These are phyloP conservation scores for Fomitopsis pinicola DNA, from an alignment of 1,284 basidiomycete species.

Conservation along the genomic window DNA sequence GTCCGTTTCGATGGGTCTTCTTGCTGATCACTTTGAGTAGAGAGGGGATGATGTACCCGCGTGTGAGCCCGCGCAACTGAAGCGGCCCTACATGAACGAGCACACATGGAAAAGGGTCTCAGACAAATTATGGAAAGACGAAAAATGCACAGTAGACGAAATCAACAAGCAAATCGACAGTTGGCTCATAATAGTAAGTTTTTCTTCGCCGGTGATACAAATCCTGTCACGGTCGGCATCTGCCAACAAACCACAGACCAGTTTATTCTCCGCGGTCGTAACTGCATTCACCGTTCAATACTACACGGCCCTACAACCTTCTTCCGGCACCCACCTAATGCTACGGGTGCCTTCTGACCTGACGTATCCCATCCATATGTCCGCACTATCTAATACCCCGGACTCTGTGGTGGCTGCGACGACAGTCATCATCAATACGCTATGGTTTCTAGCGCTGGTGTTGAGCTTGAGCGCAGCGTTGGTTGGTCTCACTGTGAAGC, in stretches of 20 bases:
- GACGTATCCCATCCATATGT: too few relatives aligned
- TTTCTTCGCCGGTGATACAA: neutral
- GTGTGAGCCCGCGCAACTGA: too few relatives aligned
- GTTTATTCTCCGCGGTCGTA: constrained; percentile 12
- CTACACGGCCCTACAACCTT: constrained; percentile 6
- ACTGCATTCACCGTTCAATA: constrained; percentile 11
- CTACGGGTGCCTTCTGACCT: too few relatives aligned
- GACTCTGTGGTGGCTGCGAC: neutral
- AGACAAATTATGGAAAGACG: too few relatives aligned
- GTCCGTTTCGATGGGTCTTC: too few relatives aligned
- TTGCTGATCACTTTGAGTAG: too few relatives aligned
- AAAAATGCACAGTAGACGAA: too few relatives aligned
- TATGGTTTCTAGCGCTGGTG: constrained; percentile 16
- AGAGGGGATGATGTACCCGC: too few relatives aligned
- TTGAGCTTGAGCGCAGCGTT: constrained; percentile 12
- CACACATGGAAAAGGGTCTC: too few relatives aligned
- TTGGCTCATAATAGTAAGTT: neutral
- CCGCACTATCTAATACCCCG: neutral
- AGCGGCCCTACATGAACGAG: too few relatives aligned
- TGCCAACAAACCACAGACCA: neutral
- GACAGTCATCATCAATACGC: constrained; percentile 2
- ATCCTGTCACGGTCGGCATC: neutral
- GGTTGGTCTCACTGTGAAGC: constrained; percentile 14
- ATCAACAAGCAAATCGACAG: neutral
- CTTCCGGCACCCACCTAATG: too few relatives aligned